A percentile compares a stretch with the other conserved stretches of the same genome.
Evolutionary conservation across 495 filamentous ascomycete genomes (phyloP).

Genomic region (Trichocladium antarcticum): DNA sequence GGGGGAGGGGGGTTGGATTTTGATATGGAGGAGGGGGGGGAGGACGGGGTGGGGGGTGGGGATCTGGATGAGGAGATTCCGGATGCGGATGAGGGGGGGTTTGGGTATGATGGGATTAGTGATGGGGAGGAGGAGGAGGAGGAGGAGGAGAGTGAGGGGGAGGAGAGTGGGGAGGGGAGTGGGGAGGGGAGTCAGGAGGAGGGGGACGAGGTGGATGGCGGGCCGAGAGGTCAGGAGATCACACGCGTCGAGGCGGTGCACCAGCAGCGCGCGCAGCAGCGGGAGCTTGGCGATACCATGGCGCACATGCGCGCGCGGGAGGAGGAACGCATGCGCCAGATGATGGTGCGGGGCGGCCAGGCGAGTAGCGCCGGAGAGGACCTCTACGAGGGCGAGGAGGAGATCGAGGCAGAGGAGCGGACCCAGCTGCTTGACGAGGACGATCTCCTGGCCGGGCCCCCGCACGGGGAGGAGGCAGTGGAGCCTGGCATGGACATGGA

Average conservation of each 20-base stretch:
- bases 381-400: slow-evolving; percentile 36
- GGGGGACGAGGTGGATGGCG: slow-evolving; percentile 7
- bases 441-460: slow-evolving; percentile 26
- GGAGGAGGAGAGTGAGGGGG: slow-evolving; percentile 22
- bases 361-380: slow-evolving; percentile 15
- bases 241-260: background rate
- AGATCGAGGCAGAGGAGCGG: slow-evolving; percentile 36
- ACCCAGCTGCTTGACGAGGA: slow-evolving; percentile 45
- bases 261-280: slow-evolving; percentile 22
- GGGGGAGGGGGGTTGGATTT: slow-evolving; percentile 15
- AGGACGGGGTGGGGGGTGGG: slow-evolving; percentile 23
- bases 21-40: slow-evolving; percentile 16
- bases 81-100: slow-evolving; percentile 43
- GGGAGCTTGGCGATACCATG: slow-evolving; percentile 25
- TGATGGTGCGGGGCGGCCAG: slow-evolving; percentile 27
- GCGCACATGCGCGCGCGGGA: slow-evolving; percentile 27
- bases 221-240: slow-evolving; percentile 4
- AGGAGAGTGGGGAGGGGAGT: slow-evolving; percentile 22
- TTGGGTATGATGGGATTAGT: slow-evolving; percentile 35
- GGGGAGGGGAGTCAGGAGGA: slow-evolving; percentile 21
- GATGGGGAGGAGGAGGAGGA: slow-evolving; percentile 34
- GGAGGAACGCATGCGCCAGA: slow-evolving; percentile 39
- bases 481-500: slow-evolving; percentile 31
- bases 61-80: slow-evolving; percentile 61
- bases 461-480: slow-evolving; percentile 12